A percentile compares a stretch with the other conserved stretches of the same genome.
Evolutionary conservation across 768 basidiomycete species (phyloP).

Genomic region (Agrocybe chaxingu): DNA sequence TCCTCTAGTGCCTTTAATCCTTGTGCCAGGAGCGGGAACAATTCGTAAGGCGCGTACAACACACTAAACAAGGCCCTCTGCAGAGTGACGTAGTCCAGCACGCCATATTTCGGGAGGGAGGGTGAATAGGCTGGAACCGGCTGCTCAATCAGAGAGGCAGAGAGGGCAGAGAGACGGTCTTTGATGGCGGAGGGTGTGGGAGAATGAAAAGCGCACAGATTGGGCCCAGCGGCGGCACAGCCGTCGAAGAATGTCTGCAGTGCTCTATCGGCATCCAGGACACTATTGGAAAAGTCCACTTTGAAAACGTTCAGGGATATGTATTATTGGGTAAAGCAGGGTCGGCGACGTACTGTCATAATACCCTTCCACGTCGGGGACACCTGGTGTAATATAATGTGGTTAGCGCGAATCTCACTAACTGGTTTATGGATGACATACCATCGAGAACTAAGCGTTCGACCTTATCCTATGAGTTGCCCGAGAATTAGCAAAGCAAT

Average conservation of each 20-base stretch:
- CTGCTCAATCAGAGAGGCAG: background rate
- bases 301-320: background rate
- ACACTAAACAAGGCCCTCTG: slow-evolving; percentile 27
- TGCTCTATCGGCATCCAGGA: slow-evolving; percentile 34
- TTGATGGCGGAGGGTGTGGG: slow-evolving; percentile 10
- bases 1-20: slow-evolving; percentile 29
- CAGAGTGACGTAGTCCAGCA: slow-evolving; percentile 31
- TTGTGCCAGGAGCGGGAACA: slow-evolving; percentile 29
- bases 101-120: slow-evolving; percentile 21
- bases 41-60: slow-evolving; percentile 29
- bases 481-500: background rate
- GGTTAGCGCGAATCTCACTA: background rate
- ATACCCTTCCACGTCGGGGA: too few relatives aligned
- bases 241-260: slow-evolving; percentile 31
- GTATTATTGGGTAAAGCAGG: background rate
- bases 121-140: slow-evolving; percentile 30
- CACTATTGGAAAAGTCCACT: slow-evolving; percentile 25
- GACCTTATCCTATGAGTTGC: slow-evolving; percentile 15
- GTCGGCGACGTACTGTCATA: too few relatives aligned
- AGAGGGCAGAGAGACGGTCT: slow-evolving; percentile 12
- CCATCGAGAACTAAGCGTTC: slow-evolving; percentile 36
- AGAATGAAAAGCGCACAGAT: slow-evolving; percentile 31
- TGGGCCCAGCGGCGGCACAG: slow-evolving; percentile 33
- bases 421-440: slow-evolving; percentile 22
- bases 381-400: too few relatives aligned